Evolutionary conservation across 2,329 filamentous ascomycete species (phyloP), one percentile per base, ranked within the genome.

Genomic region (Ustulina deusta): DNA sequence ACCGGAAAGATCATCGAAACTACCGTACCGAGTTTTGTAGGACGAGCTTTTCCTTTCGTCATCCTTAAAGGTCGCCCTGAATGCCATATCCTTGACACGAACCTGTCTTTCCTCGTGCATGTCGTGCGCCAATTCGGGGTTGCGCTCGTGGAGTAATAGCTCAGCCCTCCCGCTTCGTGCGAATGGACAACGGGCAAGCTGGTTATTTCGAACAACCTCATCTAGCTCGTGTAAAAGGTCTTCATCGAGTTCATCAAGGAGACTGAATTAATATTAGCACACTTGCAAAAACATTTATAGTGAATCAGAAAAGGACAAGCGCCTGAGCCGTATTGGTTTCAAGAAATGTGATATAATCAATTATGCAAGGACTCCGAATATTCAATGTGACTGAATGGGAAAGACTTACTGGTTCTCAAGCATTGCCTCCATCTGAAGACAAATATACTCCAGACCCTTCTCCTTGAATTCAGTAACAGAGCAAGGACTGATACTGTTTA

Each of bases 391-490:
- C 11, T 40, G 7, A 46, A 61, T 7, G 2, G 40, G 27, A 25
- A 25, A 25, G 25, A 73, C 77, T 74, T 71, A 79, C 77, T 93
- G 91, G 70, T 97, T 97, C 75, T 97, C 94, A 58, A 99, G 88
- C 86, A 98, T 93, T 6, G 90, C 89, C 79, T 99, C 96, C 65
- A 98, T 84, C 75, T 97, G 97, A 51, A 97, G 83, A 74, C 94
- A 97, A 25, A 97, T 89, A 76, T 97, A 99, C 78, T 97, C 93
- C 34, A 98, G 83, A 0, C 92, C 93, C 10, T 92, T 91, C 72
- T 96, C 88, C 79, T 97, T 97, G 82, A 99, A 97, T 64, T 92
- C 89, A 0, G 88, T 89, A 6, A 97, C 90, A 0, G 91, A 91
- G 76, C 92, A 97, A 2, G 93, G 92, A 51, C 93, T 92, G 68